These are phyloP conservation scores for Picochlorum sp. DNA, from an alignment of 139 green algal species.

Conservation along the genomic window DNA sequence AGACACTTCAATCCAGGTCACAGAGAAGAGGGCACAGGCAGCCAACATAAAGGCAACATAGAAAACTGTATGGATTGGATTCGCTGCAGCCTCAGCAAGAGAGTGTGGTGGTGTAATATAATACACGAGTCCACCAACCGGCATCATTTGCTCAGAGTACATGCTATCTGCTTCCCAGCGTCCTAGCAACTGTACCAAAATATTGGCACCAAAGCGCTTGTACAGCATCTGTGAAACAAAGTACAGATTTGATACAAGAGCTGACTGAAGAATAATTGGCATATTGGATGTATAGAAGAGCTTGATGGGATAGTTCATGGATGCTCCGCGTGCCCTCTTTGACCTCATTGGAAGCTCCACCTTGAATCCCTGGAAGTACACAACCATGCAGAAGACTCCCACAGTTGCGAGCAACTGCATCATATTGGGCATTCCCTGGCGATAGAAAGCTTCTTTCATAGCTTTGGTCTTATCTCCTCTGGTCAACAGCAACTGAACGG, in stretches of 20 bases:
- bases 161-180: constrained; percentile 66
- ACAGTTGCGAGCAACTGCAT: constrained; percentile 94
- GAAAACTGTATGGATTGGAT: constrained; percentile 94
- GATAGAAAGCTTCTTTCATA: constrained; percentile 93
- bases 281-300: constrained; percentile 99
- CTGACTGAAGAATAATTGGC: constrained; percentile 99
- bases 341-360: constrained; percentile 94
- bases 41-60: constrained; percentile 98
- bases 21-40: constrained; percentile 98
- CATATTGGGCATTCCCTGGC: constrained; percentile 93
- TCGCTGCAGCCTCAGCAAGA: constrained; percentile 76
- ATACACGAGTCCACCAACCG: constrained; percentile 95
- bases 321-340: constrained; percentile 79
- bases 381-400: constrained; percentile 94
- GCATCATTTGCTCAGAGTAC: constrained; percentile 69
- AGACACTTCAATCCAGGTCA: constrained; percentile 99
- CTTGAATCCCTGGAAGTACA: constrained; percentile 99
- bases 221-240: constrained; percentile 99
- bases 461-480: constrained; percentile 79
- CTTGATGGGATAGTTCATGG: constrained; percentile 96
- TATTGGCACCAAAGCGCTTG: constrained; percentile 87
- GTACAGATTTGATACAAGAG: constrained; percentile 98
- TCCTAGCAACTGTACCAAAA: constrained; percentile 84
- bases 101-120: constrained; percentile 90
- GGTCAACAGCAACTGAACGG: constrained; percentile 95